Conservation (phyloP, 2,329 filamentous ascomycete species). For the Cryphonectria radicalis region DNA sequence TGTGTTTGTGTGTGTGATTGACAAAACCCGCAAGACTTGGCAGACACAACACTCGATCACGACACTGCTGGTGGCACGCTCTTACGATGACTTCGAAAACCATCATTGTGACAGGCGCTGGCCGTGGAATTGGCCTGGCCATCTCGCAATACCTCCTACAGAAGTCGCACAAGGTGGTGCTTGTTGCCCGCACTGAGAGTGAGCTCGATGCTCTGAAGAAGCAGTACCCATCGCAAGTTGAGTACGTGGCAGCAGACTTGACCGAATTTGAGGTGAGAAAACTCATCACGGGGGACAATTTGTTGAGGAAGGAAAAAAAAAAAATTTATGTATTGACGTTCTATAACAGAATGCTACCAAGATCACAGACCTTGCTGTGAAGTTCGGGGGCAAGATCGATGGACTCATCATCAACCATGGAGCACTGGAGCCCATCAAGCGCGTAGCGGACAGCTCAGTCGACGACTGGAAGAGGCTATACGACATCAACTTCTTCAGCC, state of each 20-base stretch:
- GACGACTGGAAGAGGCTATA: constrained; percentile 78
- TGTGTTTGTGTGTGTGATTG: constrained; percentile 2
- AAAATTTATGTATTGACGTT: neutral
- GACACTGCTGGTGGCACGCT: neutral
- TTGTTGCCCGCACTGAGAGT: constrained; percentile 59
- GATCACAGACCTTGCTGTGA: constrained; percentile 67
- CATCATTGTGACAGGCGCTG: constrained; percentile 71
- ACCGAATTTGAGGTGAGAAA: constrained; percentile 52
- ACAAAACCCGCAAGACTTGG: constrained; percentile 3
- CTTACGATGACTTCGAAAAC: constrained; percentile 60
- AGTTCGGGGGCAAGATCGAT: constrained; percentile 74
- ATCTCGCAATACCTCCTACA: constrained; percentile 56
- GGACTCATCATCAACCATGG: constrained; percentile 90
- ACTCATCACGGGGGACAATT: neutral
- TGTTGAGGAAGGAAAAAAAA: neutral
- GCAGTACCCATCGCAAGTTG: constrained; percentile 57
- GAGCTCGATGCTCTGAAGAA: constrained; percentile 55
- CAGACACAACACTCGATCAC: neutral
- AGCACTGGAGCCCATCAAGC: constrained; percentile 73
- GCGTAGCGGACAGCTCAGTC: constrained; percentile 67
- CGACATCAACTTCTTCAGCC: constrained; percentile 87
- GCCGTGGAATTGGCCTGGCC: constrained; percentile 65
- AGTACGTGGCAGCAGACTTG: constrained; percentile 60
- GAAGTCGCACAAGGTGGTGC: constrained; percentile 60
- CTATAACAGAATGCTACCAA: constrained; percentile 56